A percentile compares a stretch with the other conserved stretches of the same genome.
phyloP scores from a whole-genome alignment of 768 basidiomycete genomes.

The Mycena chlorophos region DNA sequence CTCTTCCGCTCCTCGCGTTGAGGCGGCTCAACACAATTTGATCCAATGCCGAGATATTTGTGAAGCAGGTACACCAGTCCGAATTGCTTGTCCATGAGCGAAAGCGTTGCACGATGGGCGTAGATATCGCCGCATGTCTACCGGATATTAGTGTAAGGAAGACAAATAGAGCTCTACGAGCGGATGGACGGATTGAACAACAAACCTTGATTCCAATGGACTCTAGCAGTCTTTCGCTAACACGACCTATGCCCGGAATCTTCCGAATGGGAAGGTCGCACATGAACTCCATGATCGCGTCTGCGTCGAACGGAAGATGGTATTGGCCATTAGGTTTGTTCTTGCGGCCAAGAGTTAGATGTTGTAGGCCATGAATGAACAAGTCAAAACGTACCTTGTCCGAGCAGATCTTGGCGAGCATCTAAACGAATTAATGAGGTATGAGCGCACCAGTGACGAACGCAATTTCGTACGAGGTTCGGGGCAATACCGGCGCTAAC shows the following conservation, averaged over 20 bases:
- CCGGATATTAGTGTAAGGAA: conserved; percentile 1
- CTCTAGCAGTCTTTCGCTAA: conserved; percentile 84
- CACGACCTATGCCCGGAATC: conserved; percentile 87
- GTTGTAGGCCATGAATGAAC: not conserved
- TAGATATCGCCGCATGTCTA: conserved; percentile 92
- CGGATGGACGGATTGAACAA: conserved; percentile 2
- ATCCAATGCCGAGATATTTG: conserved; percentile 84
- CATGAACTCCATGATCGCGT: conserved; percentile 76
- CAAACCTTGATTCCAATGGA: conserved; percentile 82
- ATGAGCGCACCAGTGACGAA: conserved; percentile 17
- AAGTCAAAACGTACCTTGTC: conserved; percentile 76
- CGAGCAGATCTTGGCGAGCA: conserved; percentile 97
- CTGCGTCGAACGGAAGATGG: conserved; percentile 62
- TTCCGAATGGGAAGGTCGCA: conserved; percentile 79
- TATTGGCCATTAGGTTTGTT: conserved; percentile 97
- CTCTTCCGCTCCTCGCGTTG: conserved; percentile 85
- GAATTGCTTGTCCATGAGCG: conserved; percentile 86
- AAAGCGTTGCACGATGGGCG: conserved; percentile 67
- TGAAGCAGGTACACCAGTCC: conserved; percentile 74
- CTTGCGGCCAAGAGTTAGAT: conserved; percentile 33
- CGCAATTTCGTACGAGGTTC: conserved; percentile 64
- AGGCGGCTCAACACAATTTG: conserved; percentile 75
- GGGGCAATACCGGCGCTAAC: conserved; percentile 95
- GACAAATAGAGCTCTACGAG: conserved; percentile 1
- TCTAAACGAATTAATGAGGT: conserved; percentile 42